Evolutionary conservation across 306 rosid genomes (phyloP).

Genomic region (Crataegus laevigata): DNA sequence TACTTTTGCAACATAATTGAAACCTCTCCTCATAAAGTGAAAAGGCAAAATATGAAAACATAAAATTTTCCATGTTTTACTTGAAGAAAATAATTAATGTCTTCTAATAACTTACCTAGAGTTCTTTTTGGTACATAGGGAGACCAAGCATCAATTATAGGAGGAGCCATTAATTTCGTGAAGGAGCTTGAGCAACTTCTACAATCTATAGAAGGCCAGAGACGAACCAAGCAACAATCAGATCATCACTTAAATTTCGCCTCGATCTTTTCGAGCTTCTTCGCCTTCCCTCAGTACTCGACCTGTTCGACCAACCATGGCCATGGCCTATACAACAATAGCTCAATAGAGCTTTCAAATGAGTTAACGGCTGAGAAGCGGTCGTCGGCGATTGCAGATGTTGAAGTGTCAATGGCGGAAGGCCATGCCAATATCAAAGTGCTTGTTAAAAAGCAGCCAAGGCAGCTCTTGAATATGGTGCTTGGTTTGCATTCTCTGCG

Average conservation of each 20-base stretch:
- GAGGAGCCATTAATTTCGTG: constrained; percentile 37
- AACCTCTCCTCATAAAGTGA: background rate
- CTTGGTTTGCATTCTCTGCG: constrained; percentile 27
- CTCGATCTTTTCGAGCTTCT: constrained; percentile 17
- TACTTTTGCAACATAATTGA: too few species aligned
- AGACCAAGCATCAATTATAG: constrained; percentile 42
- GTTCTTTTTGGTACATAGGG: constrained; percentile 13
- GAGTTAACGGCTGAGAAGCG: constrained; percentile 8
- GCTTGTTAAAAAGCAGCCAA: constrained; percentile 19
- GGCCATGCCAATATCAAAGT: constrained; percentile 34
- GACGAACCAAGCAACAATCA: constrained; percentile 6
- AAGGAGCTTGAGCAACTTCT: constrained; percentile 35
- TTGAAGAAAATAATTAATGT: background rate
- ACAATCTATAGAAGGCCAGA: constrained; percentile 25
- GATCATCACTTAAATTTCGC: background rate
- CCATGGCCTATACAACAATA: background rate
- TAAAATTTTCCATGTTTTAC: background rate
- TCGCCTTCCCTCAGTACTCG: constrained; percentile 29
- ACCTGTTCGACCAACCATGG: background rate
- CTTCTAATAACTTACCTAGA: background rate
- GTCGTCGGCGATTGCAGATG: constrained; percentile 19
- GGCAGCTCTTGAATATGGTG: constrained; percentile 33
- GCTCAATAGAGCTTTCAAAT: background rate
- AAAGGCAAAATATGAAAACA: background rate
- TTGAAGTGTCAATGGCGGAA: constrained; percentile 37